Base-by-base conservation (phyloP, 2,329 filamentous ascomycete species). In the Aspergillus transmontanensis region DNA sequence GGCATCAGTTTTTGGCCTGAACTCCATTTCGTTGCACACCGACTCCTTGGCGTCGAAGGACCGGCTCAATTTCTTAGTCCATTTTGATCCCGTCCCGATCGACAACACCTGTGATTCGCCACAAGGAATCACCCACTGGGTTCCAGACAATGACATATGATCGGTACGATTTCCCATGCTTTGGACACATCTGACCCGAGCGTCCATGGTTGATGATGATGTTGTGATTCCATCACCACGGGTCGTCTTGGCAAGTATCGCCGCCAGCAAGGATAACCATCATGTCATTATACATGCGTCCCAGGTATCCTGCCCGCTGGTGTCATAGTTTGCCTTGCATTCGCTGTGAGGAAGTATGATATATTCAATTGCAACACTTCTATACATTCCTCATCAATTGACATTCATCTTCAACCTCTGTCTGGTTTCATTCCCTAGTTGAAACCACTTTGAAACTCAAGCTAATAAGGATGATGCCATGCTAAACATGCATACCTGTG, bases 131-230 rank as follows among this genome's bases (percentile, higher is more conserved):
- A 23, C 32, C 32, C 34, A 50, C 45, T 34, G 30, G 48, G 28
- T 32, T 51, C 48, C 48, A 32, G 48, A 51, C 48, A 51, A 51
- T 51, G 48, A 51, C 57, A 58, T 58, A 58, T 58, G 56, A 58
- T 58, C 30, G 56, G 56, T 58, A n/a, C 32, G 56, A 48, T 50
- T 26, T 14, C 16, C 46, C 46, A 50, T 50, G 46, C 46, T 50
- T 50, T 50, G 46, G 23, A 50, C 43, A 46, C 23, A 46, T 46
- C 43, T 23, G 43, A 30, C 26, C 21, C 14, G 14, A 28, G 26
- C 4, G 48, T 51, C 1, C 16, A 41, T n/a, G 7, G 39, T n/a
- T 19, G 48, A 21, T 51, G 48, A 21, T 51, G 48, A 51, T 51
- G 48, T 51, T 51, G 48, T 51, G 9, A 51, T 34, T 51, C 48